These are phyloP conservation scores for Ceratobasidium sp. DNA, from an alignment of 1,284 basidiomycete genomes.

Conservation along the genomic window DNA sequence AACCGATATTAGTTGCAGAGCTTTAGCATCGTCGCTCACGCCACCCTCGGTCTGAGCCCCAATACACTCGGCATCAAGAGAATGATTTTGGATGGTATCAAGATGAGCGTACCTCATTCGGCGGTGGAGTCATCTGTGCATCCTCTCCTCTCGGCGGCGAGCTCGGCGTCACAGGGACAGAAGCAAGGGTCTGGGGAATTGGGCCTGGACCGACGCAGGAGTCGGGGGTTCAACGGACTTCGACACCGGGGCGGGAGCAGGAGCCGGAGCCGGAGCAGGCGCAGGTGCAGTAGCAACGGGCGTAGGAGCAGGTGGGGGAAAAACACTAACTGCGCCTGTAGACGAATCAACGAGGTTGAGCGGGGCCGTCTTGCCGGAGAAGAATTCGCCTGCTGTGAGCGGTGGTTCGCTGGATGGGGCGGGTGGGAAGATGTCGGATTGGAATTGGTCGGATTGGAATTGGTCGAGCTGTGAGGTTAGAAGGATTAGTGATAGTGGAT, in stretches of 20 bases:
- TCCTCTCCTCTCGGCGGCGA: slow-evolving; percentile 2
- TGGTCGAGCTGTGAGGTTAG: not conserved
- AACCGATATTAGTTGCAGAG: too few species aligned
- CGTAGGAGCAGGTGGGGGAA: slow-evolving; percentile 50
- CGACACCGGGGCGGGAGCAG: slow-evolving; percentile 49
- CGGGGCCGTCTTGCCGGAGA: slow-evolving; percentile 79
- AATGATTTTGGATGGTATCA: too few species aligned
- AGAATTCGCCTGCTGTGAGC: slow-evolving; percentile 85
- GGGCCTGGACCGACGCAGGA: slow-evolving; percentile 50
- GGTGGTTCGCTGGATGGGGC: slow-evolving; percentile 85
- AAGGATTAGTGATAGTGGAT: not conserved
- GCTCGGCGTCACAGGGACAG: slow-evolving; percentile 29
- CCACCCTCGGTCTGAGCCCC: too few species aligned
- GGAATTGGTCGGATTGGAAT: slow-evolving; percentile 81
- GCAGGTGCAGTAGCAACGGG: slow-evolving; percentile 54
- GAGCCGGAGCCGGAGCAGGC: slow-evolving; percentile 48
- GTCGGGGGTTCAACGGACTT: slow-evolving; percentile 50
- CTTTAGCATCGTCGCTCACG: too few species aligned
- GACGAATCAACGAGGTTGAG: slow-evolving; percentile 70
- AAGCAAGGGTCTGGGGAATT: slow-evolving; percentile 46
- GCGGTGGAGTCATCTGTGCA: not conserved
- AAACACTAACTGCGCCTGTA: slow-evolving; percentile 50
- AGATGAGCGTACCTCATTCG: slow-evolving; percentile 15
- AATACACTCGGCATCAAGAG: too few species aligned
- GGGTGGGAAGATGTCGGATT: slow-evolving; percentile 94